Evolutionary conservation across 139 green algal genomes (phyloP), one percentile per base, ranked within the genome.

Genomic region (Tetradesmus obliquus): DNA sequence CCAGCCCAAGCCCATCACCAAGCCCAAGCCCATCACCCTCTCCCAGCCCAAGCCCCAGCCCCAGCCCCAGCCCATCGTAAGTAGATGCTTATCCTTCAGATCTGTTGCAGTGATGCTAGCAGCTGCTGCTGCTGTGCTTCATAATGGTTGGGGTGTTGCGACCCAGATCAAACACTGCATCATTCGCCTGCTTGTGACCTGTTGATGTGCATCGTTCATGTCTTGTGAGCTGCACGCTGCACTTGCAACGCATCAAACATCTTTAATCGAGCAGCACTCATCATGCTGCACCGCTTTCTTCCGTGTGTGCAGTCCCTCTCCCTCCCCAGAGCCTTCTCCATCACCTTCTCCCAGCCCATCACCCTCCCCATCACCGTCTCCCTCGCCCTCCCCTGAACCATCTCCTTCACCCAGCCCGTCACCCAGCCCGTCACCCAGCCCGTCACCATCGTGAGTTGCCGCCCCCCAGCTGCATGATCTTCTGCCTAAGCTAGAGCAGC

Each of bases 1-100:
- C 69, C 12, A 7, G 5, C 4, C 79, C 22, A 45, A 84, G 45
- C n/a, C 79, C 79, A 3, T 20, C 10, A 8, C 20, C n/a, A 60
- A n/a, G 55, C 53, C 22, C 32, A 55, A 20, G 24, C 20, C 55
- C 83, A 9, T n/a, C 55, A 5, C n/a, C 83, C 8, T 55, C 57
- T 1, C 55, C 83, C 20, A 88, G 55, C 12, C 57, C 82, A 45
- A 86, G 32, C 53, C 81, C 51, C 8, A 45, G 53, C 12, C 81
- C 82, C 55, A 87, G 82, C 84, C 84, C 84, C 10, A 79, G 8
- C 20, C 60, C 60, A 71, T 71, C 60, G 60, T 71, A 15, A 71
- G 60, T 71, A 4, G 60, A 10, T 66, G 19, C 60, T 22, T 71
- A 4, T 71, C 6, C 7, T 71, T 4, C 60, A 71, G 60, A 10